Conservation (phyloP, 805 yeast genomes). For the Isabelozyma heimii region DNA sequence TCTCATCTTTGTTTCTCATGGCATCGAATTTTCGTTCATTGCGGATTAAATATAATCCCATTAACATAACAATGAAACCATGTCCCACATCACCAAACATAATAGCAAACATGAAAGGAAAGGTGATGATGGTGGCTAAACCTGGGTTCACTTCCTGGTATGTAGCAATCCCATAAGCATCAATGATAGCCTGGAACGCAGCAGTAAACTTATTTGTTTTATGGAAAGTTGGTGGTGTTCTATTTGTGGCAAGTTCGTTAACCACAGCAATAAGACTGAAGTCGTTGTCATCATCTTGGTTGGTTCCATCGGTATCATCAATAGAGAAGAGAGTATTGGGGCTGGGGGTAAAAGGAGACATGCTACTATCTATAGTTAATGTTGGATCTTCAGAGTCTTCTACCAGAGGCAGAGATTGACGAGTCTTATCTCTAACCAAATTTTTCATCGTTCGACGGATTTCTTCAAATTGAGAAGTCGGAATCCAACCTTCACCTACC, state of each 20-base stretch:
- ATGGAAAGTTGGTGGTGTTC: conserved; percentile 92
- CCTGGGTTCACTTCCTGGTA: conserved; percentile 97
- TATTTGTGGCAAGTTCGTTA: conserved; percentile 67
- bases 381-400: not conserved
- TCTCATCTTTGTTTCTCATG: conserved; percentile 75
- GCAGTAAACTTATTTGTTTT: conserved; percentile 91
- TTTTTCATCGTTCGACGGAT: conserved; percentile 39
- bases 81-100: conserved; percentile 99
- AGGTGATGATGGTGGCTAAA: conserved; percentile 88
- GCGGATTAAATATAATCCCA: conserved; percentile 67
- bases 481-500: conserved; percentile 77
- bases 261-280: conserved; percentile 14
- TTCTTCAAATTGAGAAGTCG: conserved; percentile 46
- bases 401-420: not conserved
- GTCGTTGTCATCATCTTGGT: conserved; percentile 10
- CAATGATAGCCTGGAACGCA: conserved; percentile 91
- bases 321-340: conserved; percentile 18
- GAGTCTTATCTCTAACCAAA: conserved; percentile 37
- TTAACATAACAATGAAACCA: conserved; percentile 77
- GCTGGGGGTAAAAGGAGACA: not conserved
- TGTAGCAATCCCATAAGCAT: conserved; percentile 91
- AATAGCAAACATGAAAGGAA: conserved; percentile 97
- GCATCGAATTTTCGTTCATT: conserved; percentile 70
- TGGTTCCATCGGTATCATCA: conserved; percentile 15
- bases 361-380: not conserved